Percentiles rank a stretch among this genome's conserved stretches.
These are phyloP conservation scores for Suzukiozyma palmioleophila DNA, from an alignment of 1,139 yeast species.

Conservation along the genomic window DNA sequence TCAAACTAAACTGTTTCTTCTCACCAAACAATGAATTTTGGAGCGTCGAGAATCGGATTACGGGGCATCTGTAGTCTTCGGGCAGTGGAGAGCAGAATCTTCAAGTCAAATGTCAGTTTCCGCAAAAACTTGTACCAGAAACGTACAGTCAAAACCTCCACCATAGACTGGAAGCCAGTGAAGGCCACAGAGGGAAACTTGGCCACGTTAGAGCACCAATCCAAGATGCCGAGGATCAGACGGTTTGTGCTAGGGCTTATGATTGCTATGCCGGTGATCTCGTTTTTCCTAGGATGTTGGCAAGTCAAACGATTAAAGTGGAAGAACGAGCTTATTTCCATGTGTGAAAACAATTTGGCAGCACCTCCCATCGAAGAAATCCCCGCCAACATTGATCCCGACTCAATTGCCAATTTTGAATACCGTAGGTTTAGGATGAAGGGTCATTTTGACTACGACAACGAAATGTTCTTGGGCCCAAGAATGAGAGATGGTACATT, in stretches of 20 bases:
- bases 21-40: neutral
- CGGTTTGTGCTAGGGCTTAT: constrained; percentile 52
- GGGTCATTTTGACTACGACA: constrained; percentile 78
- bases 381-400: constrained; percentile 57
- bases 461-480: constrained; percentile 93
- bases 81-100: neutral
- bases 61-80: neutral
- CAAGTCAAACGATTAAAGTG: constrained; percentile 80
- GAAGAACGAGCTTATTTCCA: constrained; percentile 83
- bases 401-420: constrained; percentile 64
- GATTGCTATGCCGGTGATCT: constrained; percentile 82
- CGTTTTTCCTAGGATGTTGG: constrained; percentile 91
- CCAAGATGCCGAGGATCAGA: constrained; percentile 38
- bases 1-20: neutral
- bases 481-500: constrained; percentile 68
- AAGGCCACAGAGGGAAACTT: constrained; percentile 47
- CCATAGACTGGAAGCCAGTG: constrained; percentile 82
- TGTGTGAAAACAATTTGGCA: constrained; percentile 76
- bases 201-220: constrained; percentile 37
- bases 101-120: neutral
- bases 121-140: neutral
- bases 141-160: constrained; percentile 49
- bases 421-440: constrained; percentile 69
- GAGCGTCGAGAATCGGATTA: neutral
- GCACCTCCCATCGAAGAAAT: constrained; percentile 62